Evolutionary conservation across 23 red algal species (phyloP), one percentile per base, ranked within the genome.

Genomic region (Gracilaria domingensis): DNA sequence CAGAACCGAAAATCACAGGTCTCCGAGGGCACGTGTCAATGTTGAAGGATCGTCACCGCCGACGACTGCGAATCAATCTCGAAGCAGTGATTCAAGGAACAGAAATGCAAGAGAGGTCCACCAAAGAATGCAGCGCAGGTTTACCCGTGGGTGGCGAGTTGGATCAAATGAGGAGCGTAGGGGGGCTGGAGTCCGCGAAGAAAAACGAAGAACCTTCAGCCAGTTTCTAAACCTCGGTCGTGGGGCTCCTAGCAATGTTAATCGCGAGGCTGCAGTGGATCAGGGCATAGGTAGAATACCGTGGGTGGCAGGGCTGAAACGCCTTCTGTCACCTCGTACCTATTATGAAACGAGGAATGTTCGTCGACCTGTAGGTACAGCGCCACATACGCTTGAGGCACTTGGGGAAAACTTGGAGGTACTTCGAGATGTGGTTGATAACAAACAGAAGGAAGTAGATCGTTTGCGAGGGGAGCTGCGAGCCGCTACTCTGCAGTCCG

Each of bases 371-470:
- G 28, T 32, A 18, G 30, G 4, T 37, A 8, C 9, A 5, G 2
- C 30, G 4, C 32, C 64, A 2, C 64, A 69, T 2, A 69, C 64
- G 16, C 16, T 69, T 30, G 64, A 69, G 4, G 64, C 64, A 13
- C 64, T 69, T 18, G 64, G 26, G 64, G 30, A 69, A 36, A 69
- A 69, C 17, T 17, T 69, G 8, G 64, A 37, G 64, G 64, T 13
- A 18, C 30, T 69, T 30, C 30, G 30, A 13, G 33, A 69, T 18
- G 30, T 69, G 18, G 64, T 69, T 18, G 26, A 36, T 37, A 37
- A 32, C 30, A 69, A 69, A 37, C 64, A 69, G 64, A 36, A 69
- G 26, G 64, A 69, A 32, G 64, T 69, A 32, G 30, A 69, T 32
- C 64, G 64, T 18, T 69, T 69, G 32, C 64, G 30, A 0, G 9